Evolutionary conservation across 108 stramenopile species (phyloP), one percentile per base, ranked within the genome.

Genomic region (Cyclotella choctawhatcheeana): DNA sequence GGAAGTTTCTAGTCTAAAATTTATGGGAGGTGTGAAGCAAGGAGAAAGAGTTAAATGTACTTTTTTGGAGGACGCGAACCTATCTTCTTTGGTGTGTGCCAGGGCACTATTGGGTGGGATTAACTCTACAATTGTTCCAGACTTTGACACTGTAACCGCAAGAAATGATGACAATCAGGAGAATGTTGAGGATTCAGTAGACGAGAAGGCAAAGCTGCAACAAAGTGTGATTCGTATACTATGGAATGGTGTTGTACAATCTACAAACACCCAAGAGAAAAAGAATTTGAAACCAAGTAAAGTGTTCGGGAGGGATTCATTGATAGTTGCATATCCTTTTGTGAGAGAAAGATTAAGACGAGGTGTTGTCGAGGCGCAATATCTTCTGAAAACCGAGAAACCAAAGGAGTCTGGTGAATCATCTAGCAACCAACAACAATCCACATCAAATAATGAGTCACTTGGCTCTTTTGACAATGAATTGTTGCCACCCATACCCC

Each of bases 161-260:
- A 8, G 4, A 4, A 10, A 48, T 48, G 47, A 4, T 48, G 4
- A 10, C 17, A 48, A 35, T 48, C 3, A 55, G 40, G 12, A 58
- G 32, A 44, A 50, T 35, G 33, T 12, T 40, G 37, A 64, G 6
- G 20, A 27, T 26, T 29, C 47, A n/a, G 34, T 35, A 27, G 48
- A 60, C 44, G 25, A 27, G 18, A 32, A 44, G 26, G 13, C 55
- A 21, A 18, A 48, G 34, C 29, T 67, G 32, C 29, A 65, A 26
- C 35, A 54, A 18, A 30, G 54, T 29, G 68, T 40, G 10, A 77
- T 67, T 48, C 69, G 54, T 22, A 70, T 77, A 50, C 22, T 77
- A 48, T 77, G 76, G 76, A 70, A 77, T 64, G 51, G 63, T 34
- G 26, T 77, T 1, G 63, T 69, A n/a, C n/a, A n/a, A n/a, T n/a